Evolutionary conservation across 1,284 basidiomycete genomes (phyloP).

Genomic region (Cystobasidium sp.): DNA sequence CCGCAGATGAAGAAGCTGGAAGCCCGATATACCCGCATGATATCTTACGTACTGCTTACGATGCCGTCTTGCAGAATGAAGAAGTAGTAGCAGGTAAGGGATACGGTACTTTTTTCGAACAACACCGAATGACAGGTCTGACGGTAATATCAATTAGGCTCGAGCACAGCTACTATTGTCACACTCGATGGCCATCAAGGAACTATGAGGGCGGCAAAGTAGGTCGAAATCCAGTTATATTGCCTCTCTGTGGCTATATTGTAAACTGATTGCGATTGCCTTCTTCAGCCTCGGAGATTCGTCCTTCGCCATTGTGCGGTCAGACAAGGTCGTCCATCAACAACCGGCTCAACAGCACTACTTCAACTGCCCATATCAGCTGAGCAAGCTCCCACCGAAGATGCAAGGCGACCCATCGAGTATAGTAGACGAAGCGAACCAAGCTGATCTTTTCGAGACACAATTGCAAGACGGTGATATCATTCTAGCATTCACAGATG

Average conservation of each 20-base stretch:
- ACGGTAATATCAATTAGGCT: constrained; percentile 65
- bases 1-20: constrained; percentile 24
- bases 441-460: constrained; percentile 69
- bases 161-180: constrained; percentile 81
- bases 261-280: not conserved
- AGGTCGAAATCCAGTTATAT: constrained; percentile 52
- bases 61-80: constrained; percentile 71
- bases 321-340: constrained; percentile 67
- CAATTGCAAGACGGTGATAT: constrained; percentile 62
- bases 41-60: constrained; percentile 73
- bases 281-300: constrained; percentile 76
- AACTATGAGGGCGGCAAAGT: constrained; percentile 78
- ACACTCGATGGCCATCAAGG: constrained; percentile 77
- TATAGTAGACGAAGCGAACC: constrained; percentile 66
- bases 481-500: constrained; percentile 70
- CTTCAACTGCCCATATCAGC: constrained; percentile 66
- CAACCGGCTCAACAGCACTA: constrained; percentile 74
- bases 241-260: not conserved
- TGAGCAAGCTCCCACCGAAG: constrained; percentile 60
- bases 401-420: constrained; percentile 70
- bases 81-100: constrained; percentile 73
- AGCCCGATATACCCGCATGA: constrained; percentile 61
- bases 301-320: constrained; percentile 77
- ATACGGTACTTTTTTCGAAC: no score
- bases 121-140: constrained; percentile 1